Evolutionary conservation across 78 protist genomes (phyloP), one percentile per base, ranked within the genome.

Genomic region (Dictyostelium intermedium): DNA sequence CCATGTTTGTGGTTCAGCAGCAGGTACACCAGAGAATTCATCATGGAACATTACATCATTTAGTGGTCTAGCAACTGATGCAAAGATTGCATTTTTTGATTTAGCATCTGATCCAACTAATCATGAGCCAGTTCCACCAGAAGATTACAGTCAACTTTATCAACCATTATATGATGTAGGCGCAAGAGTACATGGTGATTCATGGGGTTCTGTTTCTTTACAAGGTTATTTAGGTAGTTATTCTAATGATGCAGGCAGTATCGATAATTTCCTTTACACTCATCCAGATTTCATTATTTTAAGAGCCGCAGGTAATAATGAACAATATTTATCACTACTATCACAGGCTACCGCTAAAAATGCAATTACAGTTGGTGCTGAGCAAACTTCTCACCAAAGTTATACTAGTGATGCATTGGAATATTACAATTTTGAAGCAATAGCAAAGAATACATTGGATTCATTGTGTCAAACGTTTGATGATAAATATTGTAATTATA

Each of bases 131-230:
- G 34, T 47, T 30, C 94, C 94, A 66, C 89, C 89, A n/a, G 56
- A 8, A 10, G 37, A 43, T 18, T 41, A 60, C 16, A 56, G 41
- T 10, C 50, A 69, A 41, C n/a, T 89, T 43, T 89, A 89, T 39
- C 78, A 80, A 16, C 23, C 18, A 66, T 37, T 89, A 2, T 89
- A 89, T 69, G 83, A 89, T 70, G 72, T 82, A 25, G 94, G 94
- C 45, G 94, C 94, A 13, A 78, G 94, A 80, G 82, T 89, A 2
- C 94, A 89, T n/a, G 82, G 94, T 47, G 94, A 89, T 63, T 89
- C 94, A 14, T 89, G 94, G 94, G 94, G 94, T 30, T 63, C 87
- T 2, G 10, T 50, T 35, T 80, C 87, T 13, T 1, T 18, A 7
- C 41, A 32, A 10, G 94, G 94, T 50, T 80, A 34, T 45, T 63